These are phyloP conservation scores for Postia placenta DNA, from an alignment of 768 basidiomycete species.

Conservation along the genomic window DNA sequence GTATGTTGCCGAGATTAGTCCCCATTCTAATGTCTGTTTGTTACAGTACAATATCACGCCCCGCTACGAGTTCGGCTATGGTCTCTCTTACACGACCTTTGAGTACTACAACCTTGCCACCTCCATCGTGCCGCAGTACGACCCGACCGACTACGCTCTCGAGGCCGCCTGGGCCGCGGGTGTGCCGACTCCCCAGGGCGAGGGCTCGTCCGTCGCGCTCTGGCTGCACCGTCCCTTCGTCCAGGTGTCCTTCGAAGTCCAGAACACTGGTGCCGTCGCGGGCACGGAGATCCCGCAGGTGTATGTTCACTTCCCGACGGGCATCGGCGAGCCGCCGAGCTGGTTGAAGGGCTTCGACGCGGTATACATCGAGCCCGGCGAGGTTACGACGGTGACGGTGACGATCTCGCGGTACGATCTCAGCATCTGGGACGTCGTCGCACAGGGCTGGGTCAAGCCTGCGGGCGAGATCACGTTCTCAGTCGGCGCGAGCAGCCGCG, in stretches of 20 bases:
- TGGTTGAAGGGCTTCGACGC: slow-evolving; percentile 58
- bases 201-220: slow-evolving; percentile 55
- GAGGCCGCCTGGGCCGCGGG: slow-evolving; percentile 56
- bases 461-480: slow-evolving; percentile 54
- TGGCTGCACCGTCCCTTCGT: slow-evolving; percentile 70
- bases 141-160: slow-evolving; percentile 33
- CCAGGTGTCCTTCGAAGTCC: slow-evolving; percentile 55
- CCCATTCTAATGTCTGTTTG: neutral
- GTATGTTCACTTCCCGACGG: slow-evolving; percentile 60
- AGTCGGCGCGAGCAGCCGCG: slow-evolving; percentile 65
- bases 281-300: slow-evolving; percentile 80
- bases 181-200: slow-evolving; percentile 42
- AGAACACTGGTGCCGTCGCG: slow-evolving; percentile 53
- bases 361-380: slow-evolving; percentile 34
- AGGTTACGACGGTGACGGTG: slow-evolving; percentile 35
- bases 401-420: slow-evolving; percentile 63
- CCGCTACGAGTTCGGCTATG: slow-evolving; percentile 87
- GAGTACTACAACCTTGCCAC: slow-evolving; percentile 57
- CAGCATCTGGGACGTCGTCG: slow-evolving; percentile 68
- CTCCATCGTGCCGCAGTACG: slow-evolving; percentile 28
- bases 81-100: slow-evolving; percentile 82
- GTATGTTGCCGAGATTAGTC: neutral
- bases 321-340: slow-evolving; percentile 57
- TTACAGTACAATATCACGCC: slow-evolving; percentile 61
- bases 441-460: slow-evolving; percentile 74